phyloP scores from a whole-genome alignment of 2,329 filamentous ascomycete genomes.

The Aureobasidium sp. region DNA sequence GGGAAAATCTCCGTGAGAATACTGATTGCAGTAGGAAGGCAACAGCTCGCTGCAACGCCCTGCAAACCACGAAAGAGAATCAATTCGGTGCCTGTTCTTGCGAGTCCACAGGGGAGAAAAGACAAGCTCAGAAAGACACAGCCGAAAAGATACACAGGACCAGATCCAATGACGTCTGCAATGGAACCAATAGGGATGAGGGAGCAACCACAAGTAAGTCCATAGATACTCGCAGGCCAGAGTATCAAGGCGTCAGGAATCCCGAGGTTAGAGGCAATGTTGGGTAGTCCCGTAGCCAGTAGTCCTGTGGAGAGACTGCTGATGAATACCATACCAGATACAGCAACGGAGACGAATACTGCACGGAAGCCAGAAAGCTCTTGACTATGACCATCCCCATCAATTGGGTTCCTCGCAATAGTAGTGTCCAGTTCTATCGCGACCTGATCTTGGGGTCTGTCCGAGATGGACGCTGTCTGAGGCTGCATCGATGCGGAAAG shows the following conservation, averaged over 20 bases:
- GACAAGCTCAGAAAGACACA: slow-evolving; percentile 47
- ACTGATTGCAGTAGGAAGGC: slow-evolving; percentile 49
- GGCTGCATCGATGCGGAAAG: no score
- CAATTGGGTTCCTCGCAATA: background rate
- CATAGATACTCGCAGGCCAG: slow-evolving; percentile 34
- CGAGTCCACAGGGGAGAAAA: slow-evolving; percentile 50
- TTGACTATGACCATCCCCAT: background rate
- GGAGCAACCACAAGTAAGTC: slow-evolving; percentile 54
- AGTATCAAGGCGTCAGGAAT: slow-evolving; percentile 25
- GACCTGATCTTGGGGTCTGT: no score
- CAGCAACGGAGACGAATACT: background rate
- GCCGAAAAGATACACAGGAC: slow-evolving; percentile 52
- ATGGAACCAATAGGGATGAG: slow-evolving; percentile 58
- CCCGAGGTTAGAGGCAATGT: background rate
- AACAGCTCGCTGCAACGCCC: slow-evolving; percentile 24
- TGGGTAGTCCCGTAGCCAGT: slow-evolving; percentile 4
- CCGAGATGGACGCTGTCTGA: no score
- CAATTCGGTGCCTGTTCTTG: slow-evolving; percentile 36
- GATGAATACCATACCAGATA: background rate
- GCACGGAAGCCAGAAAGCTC: background rate
- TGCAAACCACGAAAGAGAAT: slow-evolving; percentile 30
- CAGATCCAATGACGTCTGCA: slow-evolving; percentile 56
- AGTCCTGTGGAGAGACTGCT: background rate
- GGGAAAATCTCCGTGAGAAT: slow-evolving; percentile 55
- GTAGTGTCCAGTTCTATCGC: background rate